Evolutionary conservation across 139 green algal species (phyloP).

Genomic region (Coelastrella sp.): DNA sequence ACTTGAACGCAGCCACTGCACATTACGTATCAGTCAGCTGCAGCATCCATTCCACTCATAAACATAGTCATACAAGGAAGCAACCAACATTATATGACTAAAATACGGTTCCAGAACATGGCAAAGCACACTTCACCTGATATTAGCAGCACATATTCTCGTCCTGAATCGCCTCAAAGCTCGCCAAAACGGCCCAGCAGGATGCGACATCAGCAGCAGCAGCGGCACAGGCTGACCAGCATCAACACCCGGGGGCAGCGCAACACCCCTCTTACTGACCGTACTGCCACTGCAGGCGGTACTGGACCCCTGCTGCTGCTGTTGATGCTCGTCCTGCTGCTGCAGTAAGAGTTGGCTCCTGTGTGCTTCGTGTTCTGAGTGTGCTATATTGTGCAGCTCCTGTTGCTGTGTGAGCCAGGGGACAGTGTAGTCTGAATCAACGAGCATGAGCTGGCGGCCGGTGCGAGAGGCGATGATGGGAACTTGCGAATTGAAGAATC

Average conservation of each 20-base stretch:
- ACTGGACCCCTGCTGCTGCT: not conserved
- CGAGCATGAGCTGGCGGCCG: constrained; percentile 45
- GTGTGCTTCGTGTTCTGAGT: not conserved
- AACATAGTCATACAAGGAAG: too few relatives aligned
- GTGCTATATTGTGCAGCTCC: not conserved
- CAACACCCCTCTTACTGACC: not conserved
- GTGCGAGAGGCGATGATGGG: constrained; percentile 28
- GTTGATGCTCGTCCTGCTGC: not conserved
- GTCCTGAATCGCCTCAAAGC: constrained; percentile 11
- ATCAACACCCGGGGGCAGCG: not conserved
- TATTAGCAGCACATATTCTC: constrained; percentile 29
- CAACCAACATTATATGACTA: too few relatives aligned
- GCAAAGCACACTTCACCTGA: not conserved
- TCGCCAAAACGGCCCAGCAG: not conserved
- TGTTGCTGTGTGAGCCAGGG: constrained; percentile 34
- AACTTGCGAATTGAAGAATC: constrained; percentile 41
- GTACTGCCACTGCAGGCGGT: not conserved
- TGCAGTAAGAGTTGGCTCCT: not conserved
- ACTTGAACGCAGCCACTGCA: too few relatives aligned
- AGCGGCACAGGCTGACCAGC: constrained; percentile 21
- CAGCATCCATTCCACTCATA: too few relatives aligned
- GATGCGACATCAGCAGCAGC: constrained; percentile 47
- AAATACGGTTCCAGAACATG: too few relatives aligned
- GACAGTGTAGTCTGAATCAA: constrained; percentile 16
- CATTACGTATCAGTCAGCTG: too few relatives aligned